Conservation (phyloP, 306 rosid species). For the Coriaria nepalensis region DNA sequence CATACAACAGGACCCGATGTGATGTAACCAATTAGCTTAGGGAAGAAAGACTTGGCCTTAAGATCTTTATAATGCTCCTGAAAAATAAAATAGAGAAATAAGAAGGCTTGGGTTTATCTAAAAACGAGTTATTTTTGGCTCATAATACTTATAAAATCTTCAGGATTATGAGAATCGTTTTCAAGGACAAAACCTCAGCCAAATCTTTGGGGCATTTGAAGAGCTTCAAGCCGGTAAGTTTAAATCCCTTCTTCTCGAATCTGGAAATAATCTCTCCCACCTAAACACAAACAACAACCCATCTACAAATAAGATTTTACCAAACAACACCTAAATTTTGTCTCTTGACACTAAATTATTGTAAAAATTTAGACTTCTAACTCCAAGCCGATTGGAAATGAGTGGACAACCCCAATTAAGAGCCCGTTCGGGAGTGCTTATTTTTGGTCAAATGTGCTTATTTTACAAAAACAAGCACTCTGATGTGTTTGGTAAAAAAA, state of each 20-base stretch:
- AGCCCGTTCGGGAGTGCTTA: too few species aligned
- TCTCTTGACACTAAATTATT: too few species aligned
- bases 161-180: background rate
- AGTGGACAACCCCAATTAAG: too few species aligned
- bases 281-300: slow-evolving; percentile 29
- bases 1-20: slow-evolving; percentile 96
- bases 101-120: background rate
- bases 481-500: too few species aligned
- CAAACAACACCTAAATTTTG: background rate
- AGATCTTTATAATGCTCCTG: slow-evolving; percentile 97
- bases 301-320: slow-evolving; percentile 4
- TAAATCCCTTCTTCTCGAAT: slow-evolving; percentile 94
- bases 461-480: too few species aligned
- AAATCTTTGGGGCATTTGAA: slow-evolving; percentile 75
- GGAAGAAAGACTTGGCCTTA: slow-evolving; percentile 69
- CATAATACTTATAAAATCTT: too few species aligned
- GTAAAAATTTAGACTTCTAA: too few species aligned
- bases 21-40: slow-evolving; percentile 67
- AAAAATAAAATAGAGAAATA: slow-evolving; percentile 12
- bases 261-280: slow-evolving; percentile 92
- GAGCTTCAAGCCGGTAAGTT: slow-evolving; percentile 86
- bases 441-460: too few species aligned
- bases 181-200: slow-evolving; percentile 65
- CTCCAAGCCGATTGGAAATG: too few species aligned
- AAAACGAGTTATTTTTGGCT: too few species aligned